Base-by-base conservation (phyloP, 257 asterid genomes). In the Solanum etuberosum region DNA sequence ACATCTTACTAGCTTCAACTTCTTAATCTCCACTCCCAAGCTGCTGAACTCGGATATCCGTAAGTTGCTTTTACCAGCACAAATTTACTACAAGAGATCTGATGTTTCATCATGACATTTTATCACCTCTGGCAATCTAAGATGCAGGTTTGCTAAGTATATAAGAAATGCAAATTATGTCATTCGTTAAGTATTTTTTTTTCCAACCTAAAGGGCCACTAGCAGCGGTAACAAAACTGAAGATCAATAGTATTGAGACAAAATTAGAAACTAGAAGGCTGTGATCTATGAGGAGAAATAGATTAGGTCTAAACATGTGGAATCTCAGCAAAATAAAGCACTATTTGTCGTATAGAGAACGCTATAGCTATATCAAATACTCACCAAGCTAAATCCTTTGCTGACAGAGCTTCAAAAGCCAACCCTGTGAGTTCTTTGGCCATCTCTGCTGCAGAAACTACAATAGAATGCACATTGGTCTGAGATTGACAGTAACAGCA, bases 331-430 rank as follows among this genome's bases (percentile, higher is more conserved):
- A 31, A 48, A 81, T 48, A 23, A 9, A 15, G 43, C 29, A 29
- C 43, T 5, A 31, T 81, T 21, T 18, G 31, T 18, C 4, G 0
- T 48, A 20, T 31, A 85, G 20, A 63, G 84, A 38, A 88, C 37
- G 40, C 13, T 18, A 88, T 59, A 70, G 78, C 78, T 11, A 42
- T 43, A 23, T 38, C 65, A n/a, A 87, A 74, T 77, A 83, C 95
- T 94, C 89, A 97, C 99, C 99, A 97, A 90, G 98, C 99, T 83
- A 83, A 80, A 94, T 97, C 99, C 90, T 92, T 96, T 6, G 95
- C 92, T 59, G 99, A 97, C 91, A 88, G 91, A 91, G 98, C 99
- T 93, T 97, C 99, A 84, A 93, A 97, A 63, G 88, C 83, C 94
- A 97, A 92, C 83, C 88, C 93, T 63, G 92, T 88, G 57, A 96